Evolutionary conservation across 768 basidiomycete genomes (phyloP).

Genomic region (Russula foetens): DNA sequence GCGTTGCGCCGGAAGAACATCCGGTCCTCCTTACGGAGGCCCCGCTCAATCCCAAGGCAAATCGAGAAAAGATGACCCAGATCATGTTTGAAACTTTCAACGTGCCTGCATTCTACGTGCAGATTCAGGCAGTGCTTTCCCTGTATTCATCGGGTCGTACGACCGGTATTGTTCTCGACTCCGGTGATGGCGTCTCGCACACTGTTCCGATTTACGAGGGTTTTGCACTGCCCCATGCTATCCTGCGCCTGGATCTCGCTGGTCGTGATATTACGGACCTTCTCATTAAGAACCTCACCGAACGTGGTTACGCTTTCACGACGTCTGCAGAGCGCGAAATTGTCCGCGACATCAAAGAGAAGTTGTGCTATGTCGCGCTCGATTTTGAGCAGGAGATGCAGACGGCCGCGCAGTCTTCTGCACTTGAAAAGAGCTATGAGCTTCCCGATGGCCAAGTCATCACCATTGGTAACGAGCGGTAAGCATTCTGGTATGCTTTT

Average conservation of each 20-base stretch:
- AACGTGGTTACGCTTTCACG: slow-evolving; percentile 91
- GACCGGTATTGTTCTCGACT: slow-evolving; percentile 91
- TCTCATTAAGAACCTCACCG: slow-evolving; percentile 77
- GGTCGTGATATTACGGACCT: slow-evolving; percentile 87
- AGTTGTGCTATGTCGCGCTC: slow-evolving; percentile 88
- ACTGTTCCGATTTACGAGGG: slow-evolving; percentile 96
- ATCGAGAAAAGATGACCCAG: slow-evolving; percentile 70
- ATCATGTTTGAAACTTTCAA: slow-evolving; percentile 80
- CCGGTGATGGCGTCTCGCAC: slow-evolving; percentile 94
- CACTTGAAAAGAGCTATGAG: slow-evolving; percentile 90
- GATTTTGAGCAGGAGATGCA: slow-evolving; percentile 93
- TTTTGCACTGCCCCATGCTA: slow-evolving; percentile 88
- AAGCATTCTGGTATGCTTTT: slow-evolving; percentile 6
- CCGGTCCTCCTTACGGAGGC: slow-evolving; percentile 66
- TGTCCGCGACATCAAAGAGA: slow-evolving; percentile 92
- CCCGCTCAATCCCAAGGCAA: slow-evolving; percentile 66
- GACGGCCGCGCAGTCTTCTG: slow-evolving; percentile 82
- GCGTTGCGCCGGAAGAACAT: slow-evolving; percentile 72
- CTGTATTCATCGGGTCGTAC: slow-evolving; percentile 93
- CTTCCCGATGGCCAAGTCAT: slow-evolving; percentile 92
- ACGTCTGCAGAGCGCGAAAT: slow-evolving; percentile 92
- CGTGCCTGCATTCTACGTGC: slow-evolving; percentile 65
- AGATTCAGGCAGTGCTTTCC: slow-evolving; percentile 67
- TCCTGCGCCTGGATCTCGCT: slow-evolving; percentile 85
- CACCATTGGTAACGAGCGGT: slow-evolving; percentile 68